Conservation (phyloP, 108 stramenopile genomes). For the Stephanodiscus triporus region DNA sequence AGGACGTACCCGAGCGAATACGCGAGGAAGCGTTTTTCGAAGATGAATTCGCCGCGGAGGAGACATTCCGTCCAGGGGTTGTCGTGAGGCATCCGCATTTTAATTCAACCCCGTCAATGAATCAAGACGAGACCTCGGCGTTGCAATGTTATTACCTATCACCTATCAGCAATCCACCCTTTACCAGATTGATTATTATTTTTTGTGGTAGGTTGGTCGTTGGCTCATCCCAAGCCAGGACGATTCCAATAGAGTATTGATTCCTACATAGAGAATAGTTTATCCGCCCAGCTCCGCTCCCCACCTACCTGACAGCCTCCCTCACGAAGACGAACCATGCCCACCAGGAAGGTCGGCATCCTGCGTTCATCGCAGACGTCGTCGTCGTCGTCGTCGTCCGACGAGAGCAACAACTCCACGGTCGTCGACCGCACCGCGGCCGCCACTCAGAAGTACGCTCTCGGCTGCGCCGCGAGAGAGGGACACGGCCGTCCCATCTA, state of each 20-base stretch:
- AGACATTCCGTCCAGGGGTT: slow-evolving; percentile 47
- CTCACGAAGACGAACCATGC: no score
- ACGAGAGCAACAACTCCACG: neutral
- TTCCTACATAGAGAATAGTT: no score
- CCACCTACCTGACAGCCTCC: no score
- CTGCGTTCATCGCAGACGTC: neutral
- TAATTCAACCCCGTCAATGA: no score
- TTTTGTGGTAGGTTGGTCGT: no score
- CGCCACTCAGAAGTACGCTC: slow-evolving; percentile 1
- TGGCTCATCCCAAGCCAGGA: no score
- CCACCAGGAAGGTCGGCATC: neutral
- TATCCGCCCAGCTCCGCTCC: no score
- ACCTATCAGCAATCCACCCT: no score
- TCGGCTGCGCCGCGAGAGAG: slow-evolving; percentile 45
- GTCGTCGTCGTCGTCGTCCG: neutral
- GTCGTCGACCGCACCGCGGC: neutral
- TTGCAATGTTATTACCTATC: no score
- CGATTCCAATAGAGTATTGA: no score
- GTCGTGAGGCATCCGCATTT: neutral
- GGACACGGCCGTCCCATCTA: slow-evolving; percentile 61
- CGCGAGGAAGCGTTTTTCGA: slow-evolving; percentile 34
- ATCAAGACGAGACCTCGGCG: no score
- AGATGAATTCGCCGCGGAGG: slow-evolving; percentile 25
- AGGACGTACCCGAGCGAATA: slow-evolving; percentile 26
- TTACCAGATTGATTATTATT: no score